These are phyloP conservation scores for Botrytis deweyae DNA, from an alignment of 2,329 filamentous ascomycete species.

Conservation along the genomic window DNA sequence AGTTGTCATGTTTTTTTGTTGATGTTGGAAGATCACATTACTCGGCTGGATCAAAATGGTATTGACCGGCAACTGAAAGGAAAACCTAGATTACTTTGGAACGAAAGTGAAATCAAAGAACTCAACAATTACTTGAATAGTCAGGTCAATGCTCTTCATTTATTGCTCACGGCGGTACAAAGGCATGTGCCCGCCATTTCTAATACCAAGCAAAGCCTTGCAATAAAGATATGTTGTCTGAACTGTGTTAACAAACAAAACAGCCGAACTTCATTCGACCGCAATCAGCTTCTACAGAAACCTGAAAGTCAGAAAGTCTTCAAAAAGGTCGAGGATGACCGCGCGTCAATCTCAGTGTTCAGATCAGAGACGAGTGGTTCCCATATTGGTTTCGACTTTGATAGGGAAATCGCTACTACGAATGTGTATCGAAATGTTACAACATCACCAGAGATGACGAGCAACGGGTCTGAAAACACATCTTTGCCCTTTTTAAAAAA, in stretches of 20 bases:
- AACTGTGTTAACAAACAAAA: not conserved
- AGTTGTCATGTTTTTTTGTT: not conserved
- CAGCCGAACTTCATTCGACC: conserved; percentile 8
- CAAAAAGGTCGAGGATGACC: not conserved
- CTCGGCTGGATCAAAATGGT: not conserved
- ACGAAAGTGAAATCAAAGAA: not conserved
- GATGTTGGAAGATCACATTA: not conserved
- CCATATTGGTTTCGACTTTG: conserved; percentile 7
- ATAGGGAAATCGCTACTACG: not conserved
- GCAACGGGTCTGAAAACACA: not conserved
- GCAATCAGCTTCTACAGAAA: not conserved
- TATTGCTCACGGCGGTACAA: not conserved
- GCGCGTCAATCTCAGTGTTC: not conserved
- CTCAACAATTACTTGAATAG: conserved; percentile 1
- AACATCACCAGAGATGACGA: not conserved
- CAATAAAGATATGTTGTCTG: not conserved
- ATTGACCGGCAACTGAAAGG: not conserved
- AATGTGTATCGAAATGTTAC: not conserved
- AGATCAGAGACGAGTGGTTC: not conserved
- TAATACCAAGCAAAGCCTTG: not conserved
- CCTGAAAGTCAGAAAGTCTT: conserved; percentile 1
- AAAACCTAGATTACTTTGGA: not conserved
- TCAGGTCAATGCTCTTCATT: conserved; percentile 7
- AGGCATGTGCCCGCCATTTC: not conserved
- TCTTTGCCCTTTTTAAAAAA: not conserved